Base-by-base conservation (phyloP, 768 basidiomycete species). In the Serpula lacrymans region DNA sequence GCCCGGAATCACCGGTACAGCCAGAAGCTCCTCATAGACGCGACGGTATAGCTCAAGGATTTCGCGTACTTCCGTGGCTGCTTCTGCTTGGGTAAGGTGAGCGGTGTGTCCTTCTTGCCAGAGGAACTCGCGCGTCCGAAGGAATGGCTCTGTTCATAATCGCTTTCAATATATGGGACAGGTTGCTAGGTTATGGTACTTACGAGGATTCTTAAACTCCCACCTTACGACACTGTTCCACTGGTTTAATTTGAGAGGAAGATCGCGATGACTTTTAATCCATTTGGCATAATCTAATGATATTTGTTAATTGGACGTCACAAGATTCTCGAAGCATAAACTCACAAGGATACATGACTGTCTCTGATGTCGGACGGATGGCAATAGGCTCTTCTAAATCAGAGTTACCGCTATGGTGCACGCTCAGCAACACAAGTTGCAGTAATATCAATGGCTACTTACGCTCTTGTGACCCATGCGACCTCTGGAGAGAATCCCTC, bases 91-190 rank as follows among this genome's bases (percentile, higher is more conserved):
- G 50, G 86, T 89, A 31, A 94, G 74, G 65, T 86, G 82, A 3
- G 96, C 95, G 7, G 96, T 98, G 70, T 99, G 96, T 26, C 96
- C 96, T 65, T 99, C 96, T 69, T 99, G 96, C 96, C 96, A 99
- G n/a, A 99, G 72, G 77, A 97, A 99, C 69, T 99, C 96, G 59
- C 96, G 89, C 2, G 96, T 98, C 41, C 96, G 92, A 26, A 99
- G 78, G 87, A 99, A 99, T 6, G 96, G 96, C 63, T 99, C 87
- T 89, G 59, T 18, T 25, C 25, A 39, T 4, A 9, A 40, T 27
- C 2, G n/a, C 12, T 24, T 1, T 21, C 11, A 33, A 24, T 14
- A 38, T 6, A 52, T 45, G 11, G 3, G 0, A 12, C 39, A 7
- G 30, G 2, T 1, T 35, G 14, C 11, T 21, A 18, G 41, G 6